Conservation (phyloP, 202 grass and related monocot species). For the Thinopyrum obtusiflorum region DNA sequence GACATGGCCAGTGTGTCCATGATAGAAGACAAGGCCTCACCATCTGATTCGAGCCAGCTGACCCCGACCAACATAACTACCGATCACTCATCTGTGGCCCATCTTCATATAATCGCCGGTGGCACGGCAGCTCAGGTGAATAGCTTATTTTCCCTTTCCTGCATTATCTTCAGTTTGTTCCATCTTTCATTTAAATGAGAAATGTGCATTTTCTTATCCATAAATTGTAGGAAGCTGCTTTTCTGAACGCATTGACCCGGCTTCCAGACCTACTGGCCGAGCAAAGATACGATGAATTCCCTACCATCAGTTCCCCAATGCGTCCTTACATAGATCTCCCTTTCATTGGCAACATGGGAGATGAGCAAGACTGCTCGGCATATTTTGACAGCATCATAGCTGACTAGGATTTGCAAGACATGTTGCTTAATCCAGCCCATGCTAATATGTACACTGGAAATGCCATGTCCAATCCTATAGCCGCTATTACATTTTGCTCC, state of each 20-base stretch:
- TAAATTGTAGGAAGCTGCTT: conserved; percentile 42
- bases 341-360: conserved; percentile 46
- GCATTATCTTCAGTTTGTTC: no score
- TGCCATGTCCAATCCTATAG: not conserved
- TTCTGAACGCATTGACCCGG: conserved; percentile 30
- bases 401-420: conserved; percentile 30
- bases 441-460: conserved; percentile 1
- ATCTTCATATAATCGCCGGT: not conserved
- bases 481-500: conserved; percentile 4
- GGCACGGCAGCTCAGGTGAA: conserved; percentile 2
- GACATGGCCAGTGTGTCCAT: not conserved
- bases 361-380: conserved; percentile 38
- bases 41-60: conserved; percentile 17
- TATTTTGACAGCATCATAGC: conserved; percentile 30
- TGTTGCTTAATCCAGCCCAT: conserved; percentile 24
- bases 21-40: not conserved
- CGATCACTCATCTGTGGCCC: not conserved
- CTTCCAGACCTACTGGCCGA: conserved; percentile 29
- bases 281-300: conserved; percentile 38
- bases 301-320: conserved; percentile 48
- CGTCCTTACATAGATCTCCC: conserved; percentile 53
- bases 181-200: not conserved
- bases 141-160: not conserved
- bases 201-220: not conserved
- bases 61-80: not conserved